Evolutionary conservation across 257 asterid genomes (phyloP).

Genomic region (Verbascum thapsus): DNA sequence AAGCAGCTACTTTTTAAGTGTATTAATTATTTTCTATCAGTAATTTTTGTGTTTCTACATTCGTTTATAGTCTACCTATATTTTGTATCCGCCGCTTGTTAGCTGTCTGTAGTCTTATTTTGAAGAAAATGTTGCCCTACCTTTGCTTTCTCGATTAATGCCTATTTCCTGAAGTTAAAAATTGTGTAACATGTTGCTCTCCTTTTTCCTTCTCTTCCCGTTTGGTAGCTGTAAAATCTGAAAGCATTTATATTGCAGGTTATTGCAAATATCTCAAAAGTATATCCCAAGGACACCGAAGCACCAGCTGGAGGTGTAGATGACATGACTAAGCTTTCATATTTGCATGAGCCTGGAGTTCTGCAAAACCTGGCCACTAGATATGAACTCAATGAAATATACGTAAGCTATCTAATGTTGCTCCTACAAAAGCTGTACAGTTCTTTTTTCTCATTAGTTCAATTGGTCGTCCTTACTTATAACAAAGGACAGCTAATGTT

Average conservation of each 20-base stretch:
- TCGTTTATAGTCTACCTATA: not conserved
- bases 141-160: slow-evolving; percentile 2
- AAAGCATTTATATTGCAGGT: slow-evolving; percentile 54
- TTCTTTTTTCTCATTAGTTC: slow-evolving; percentile 21
- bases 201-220: not conserved
- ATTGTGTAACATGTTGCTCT: not conserved
- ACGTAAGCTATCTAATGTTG: slow-evolving; percentile 55
- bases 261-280: slow-evolving; percentile 73
- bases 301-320: slow-evolving; percentile 99
- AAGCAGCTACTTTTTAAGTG: not conserved
- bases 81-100: slow-evolving; percentile 7
- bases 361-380: slow-evolving; percentile 89
- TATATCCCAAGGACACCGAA: slow-evolving; percentile 90
- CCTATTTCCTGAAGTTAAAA: slow-evolving; percentile 12
- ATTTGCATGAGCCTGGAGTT: slow-evolving; percentile 99
- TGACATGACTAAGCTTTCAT: slow-evolving; percentile 99
- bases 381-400: slow-evolving; percentile 97
- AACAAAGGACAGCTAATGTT: not conserved
- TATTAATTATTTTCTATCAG: not conserved
- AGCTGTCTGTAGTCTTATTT: slow-evolving; percentile 11
- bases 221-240: slow-evolving; percentile 12
- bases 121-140: slow-evolving; percentile 1
- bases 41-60: not conserved
- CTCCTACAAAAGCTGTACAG: slow-evolving; percentile 2
- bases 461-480: slow-evolving; percentile 21